phyloP scores from a whole-genome alignment of 306 rosid species.

The Casuarina equisetifolia region DNA sequence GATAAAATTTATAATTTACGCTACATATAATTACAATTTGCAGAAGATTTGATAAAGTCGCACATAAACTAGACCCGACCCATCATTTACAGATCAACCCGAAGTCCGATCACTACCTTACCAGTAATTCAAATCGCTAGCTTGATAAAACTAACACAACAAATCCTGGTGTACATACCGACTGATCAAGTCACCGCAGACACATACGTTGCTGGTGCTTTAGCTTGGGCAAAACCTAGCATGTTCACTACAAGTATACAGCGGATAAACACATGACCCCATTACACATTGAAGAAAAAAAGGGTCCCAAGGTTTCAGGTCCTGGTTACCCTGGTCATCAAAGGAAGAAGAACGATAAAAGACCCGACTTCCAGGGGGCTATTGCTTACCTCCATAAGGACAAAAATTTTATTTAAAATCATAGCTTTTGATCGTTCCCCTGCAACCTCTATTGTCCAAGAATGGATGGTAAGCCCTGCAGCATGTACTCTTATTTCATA shows the following conservation, averaged over 20 bases:
- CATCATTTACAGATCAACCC: slow-evolving; percentile 14
- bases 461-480: slow-evolving; percentile 21
- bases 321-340: slow-evolving; percentile 14
- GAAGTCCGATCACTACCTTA: background rate
- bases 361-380: slow-evolving; percentile 27
- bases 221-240: background rate
- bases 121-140: background rate
- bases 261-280: slow-evolving; percentile 11
- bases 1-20: background rate
- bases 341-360: slow-evolving; percentile 29
- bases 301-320: slow-evolving; percentile 24
- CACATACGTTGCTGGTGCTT: background rate
- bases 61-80: slow-evolving; percentile 1
- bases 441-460: slow-evolving; percentile 32
- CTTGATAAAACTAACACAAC: background rate
- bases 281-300: slow-evolving; percentile 3
- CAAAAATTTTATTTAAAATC: background rate
- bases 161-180: background rate
- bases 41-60: background rate
- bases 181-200: background rate
- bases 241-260: background rate
- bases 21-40: background rate
- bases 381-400: slow-evolving; percentile 22
- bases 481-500: slow-evolving; percentile 12
- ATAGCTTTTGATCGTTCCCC: slow-evolving; percentile 26